These are phyloP conservation scores for Pythium utonaiense DNA, from an alignment of 352 stramenopile species.

Conservation along the genomic window DNA sequence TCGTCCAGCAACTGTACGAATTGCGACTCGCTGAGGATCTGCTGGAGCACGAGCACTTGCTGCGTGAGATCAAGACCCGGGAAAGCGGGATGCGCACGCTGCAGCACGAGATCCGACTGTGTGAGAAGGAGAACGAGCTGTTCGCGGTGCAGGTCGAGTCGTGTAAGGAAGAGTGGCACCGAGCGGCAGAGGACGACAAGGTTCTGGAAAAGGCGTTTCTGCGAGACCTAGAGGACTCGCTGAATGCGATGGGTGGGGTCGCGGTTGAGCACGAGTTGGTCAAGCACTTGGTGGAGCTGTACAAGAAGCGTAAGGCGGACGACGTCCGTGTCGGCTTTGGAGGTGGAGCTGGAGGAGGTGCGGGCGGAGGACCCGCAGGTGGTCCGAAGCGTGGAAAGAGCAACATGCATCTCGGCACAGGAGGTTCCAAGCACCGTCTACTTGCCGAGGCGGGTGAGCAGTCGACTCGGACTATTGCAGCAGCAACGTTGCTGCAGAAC, in stretches of 20 bases:
- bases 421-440: constrained; percentile 38
- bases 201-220: constrained; percentile 53
- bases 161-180: constrained; percentile 63
- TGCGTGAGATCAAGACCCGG: constrained; percentile 32
- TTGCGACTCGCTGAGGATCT: constrained; percentile 18
- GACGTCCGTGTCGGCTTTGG: constrained; percentile 28
- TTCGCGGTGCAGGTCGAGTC: constrained; percentile 50
- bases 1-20: constrained; percentile 51
- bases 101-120: constrained; percentile 12
- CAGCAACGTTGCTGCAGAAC: constrained; percentile 30
- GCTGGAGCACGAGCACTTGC: constrained; percentile 42
- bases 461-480: constrained; percentile 30
- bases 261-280: constrained; percentile 74
- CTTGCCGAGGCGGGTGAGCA: constrained; percentile 33
- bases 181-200: constrained; percentile 68
- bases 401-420: constrained; percentile 17
- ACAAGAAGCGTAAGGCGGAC: constrained; percentile 65
- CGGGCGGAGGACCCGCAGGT: not conserved
- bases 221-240: constrained; percentile 64
- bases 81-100: constrained; percentile 22
- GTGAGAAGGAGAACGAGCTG: constrained; percentile 40
- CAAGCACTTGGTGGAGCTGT: constrained; percentile 73
- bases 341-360: constrained; percentile 2
- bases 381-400: constrained; percentile 20
- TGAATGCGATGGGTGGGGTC: constrained; percentile 27